Percentiles rank a stretch among this genome's conserved stretches.
These are phyloP conservation scores for Ogataea henricii DNA, from an alignment of 805 yeast genomes.

Conservation along the genomic window DNA sequence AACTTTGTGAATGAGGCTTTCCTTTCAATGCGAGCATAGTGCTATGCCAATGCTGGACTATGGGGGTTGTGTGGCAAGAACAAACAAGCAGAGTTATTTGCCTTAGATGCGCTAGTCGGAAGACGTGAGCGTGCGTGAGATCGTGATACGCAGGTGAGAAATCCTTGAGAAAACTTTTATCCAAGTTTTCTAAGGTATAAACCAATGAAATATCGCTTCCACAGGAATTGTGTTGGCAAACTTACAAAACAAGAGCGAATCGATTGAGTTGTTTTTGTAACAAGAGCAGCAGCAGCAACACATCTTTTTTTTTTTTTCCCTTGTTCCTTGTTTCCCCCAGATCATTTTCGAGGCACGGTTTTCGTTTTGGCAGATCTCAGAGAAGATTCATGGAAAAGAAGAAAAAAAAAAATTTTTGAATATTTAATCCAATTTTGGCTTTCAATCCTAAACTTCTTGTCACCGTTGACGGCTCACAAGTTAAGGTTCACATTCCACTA, in stretches of 20 bases:
- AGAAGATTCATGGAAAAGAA: slow-evolving; percentile 12
- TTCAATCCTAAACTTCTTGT: background rate
- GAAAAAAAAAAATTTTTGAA: background rate
- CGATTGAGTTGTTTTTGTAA: background rate
- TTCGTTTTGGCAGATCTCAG: background rate
- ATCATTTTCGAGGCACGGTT: background rate
- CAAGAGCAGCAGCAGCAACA: background rate
- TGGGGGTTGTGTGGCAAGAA: background rate
- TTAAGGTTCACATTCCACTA: slow-evolving; percentile 24
- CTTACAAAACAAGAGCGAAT: background rate
- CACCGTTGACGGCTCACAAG: background rate
- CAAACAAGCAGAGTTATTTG: no score
- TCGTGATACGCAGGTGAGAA: no score
- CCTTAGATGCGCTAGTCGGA: no score
- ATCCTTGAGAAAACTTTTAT: no score
- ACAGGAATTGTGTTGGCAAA: no score
- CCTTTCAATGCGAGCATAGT: slow-evolving; percentile 21
- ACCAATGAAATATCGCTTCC: no score
- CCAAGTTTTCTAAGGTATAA: no score
- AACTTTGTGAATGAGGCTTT: slow-evolving; percentile 16
- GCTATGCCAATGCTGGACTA: background rate
- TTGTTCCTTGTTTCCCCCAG: slow-evolving; percentile 1
- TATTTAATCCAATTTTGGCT: background rate
- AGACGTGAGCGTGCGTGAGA: no score
- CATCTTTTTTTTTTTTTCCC: background rate